Base-by-base conservation (phyloP, 305 asterid species). In the Fraxinus xanthoxyloides region DNA sequence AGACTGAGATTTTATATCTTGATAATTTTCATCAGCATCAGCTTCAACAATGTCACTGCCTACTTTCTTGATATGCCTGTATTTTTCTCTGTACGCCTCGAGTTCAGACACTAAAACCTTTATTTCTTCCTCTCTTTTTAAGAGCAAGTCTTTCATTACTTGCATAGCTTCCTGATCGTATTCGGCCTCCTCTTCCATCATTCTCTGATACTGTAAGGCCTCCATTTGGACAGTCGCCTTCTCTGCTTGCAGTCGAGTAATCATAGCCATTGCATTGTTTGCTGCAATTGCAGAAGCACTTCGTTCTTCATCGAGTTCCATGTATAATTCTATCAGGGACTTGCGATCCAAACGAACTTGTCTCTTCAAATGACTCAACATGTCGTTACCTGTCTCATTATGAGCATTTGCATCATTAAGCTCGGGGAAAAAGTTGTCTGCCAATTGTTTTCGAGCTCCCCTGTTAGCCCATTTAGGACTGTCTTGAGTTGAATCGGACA, bases 221-320 rank as follows among this genome's bases (percentile, higher is more conserved):
- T 95, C 98, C 99, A 97, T 97, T 79, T 94, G 98, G 30, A 97
- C 97, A 0, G 98, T 92, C 0, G 98, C 98, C 59, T 97, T 97
- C 84, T 97, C 98, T 0, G 94, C 98, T 43, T 97, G 99, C 31
- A 97, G 83, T 19, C 98, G 92, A 2, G 98, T 97, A 76, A 97
- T 97, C 99, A 97, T 95, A 5, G 98, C 98, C 99, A 97, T 97
- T 28, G 99, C 99, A 24, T 97, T 97, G 84, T 94, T 97, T 0
- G 96, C 99, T 9, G 99, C 99, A 21, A 97, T 89, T 0, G 97
- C 95, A 0, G 99, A 86, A 24, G 99, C 99, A 56, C 95, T 93
- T 86, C 99, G 88, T 85, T 97, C 99, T 87, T 97, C 99, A 13
- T 97, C 99, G 48, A 97, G 77, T 72, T 97, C 98, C 98, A 93